Evolutionary conservation across 1,139 yeast species (phyloP).

Genomic region (Yamadazyma taylorii): DNA sequence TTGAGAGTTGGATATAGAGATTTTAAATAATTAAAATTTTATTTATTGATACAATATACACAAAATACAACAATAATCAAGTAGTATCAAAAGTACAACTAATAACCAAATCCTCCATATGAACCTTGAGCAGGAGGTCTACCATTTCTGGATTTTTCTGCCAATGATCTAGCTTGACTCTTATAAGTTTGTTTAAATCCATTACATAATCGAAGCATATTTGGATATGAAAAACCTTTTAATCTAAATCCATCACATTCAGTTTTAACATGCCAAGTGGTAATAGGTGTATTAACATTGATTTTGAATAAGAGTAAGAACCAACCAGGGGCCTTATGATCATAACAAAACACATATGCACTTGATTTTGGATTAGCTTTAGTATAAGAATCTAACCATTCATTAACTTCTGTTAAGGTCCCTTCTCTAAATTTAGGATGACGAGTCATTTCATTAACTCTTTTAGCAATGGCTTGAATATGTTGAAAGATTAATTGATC

Average conservation of each 20-base stretch:
- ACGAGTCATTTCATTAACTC: slow-evolving; percentile 80
- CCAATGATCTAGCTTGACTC: slow-evolving; percentile 30
- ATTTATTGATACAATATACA: slow-evolving; percentile 12
- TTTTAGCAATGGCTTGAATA: slow-evolving; percentile 79
- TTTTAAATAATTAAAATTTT: slow-evolving; percentile 2
- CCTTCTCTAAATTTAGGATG: slow-evolving; percentile 91
- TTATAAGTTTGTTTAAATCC: slow-evolving; percentile 77
- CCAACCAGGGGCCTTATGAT: slow-evolving; percentile 91
- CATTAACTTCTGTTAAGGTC: slow-evolving; percentile 73
- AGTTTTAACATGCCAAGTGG: slow-evolving; percentile 88
- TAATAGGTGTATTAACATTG: slow-evolving; percentile 67
- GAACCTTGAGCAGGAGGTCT: slow-evolving; percentile 19
- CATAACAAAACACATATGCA: slow-evolving; percentile 88
- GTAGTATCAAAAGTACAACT: too few species aligned
- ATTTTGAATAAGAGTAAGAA: slow-evolving; percentile 81
- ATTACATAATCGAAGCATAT: slow-evolving; percentile 83
- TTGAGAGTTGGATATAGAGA: slow-evolving; percentile 35
- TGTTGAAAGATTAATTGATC: slow-evolving; percentile 93
- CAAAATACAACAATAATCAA: too few species aligned
- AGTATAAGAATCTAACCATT: slow-evolving; percentile 87
- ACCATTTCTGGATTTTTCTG: slow-evolving; percentile 15
- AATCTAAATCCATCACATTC: slow-evolving; percentile 83
- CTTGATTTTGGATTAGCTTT: slow-evolving; percentile 89
- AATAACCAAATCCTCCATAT: slow-evolving; percentile 34
- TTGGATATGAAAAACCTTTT: slow-evolving; percentile 79